A percentile compares a stretch with the other conserved stretches of the same genome.
Evolutionary conservation across 441 rosid species (phyloP).

Genomic region (Gossypium schwendimanii): DNA sequence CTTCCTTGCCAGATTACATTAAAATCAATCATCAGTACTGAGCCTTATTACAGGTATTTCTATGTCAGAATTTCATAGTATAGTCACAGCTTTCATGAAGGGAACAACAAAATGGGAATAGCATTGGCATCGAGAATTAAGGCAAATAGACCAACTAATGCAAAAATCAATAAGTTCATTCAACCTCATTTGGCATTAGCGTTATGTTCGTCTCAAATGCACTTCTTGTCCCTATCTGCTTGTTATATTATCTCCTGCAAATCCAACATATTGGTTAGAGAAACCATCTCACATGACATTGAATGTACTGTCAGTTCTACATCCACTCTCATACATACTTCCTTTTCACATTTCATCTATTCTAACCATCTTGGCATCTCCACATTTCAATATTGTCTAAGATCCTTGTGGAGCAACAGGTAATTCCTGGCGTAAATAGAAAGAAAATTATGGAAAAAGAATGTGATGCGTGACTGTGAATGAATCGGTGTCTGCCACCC

Average conservation of each 20-base stretch:
- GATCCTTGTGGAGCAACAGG: neutral
- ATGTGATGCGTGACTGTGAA: neutral
- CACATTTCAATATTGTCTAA: neutral
- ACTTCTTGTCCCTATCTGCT: neutral
- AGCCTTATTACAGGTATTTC: neutral
- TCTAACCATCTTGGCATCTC: neutral
- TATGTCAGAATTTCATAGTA: neutral
- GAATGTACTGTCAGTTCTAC: neutral
- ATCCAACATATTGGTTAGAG: neutral
- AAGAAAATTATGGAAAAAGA: neutral
- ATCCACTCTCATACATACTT: neutral
- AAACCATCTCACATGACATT: neutral
- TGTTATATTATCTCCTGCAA: neutral
- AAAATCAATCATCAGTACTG: neutral
- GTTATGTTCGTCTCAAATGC: neutral
- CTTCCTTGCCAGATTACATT: neutral
- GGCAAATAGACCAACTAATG: neutral
- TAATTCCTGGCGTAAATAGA: neutral
- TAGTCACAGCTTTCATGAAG: neutral
- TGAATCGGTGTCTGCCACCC: neutral
- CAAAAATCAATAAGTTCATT: neutral
- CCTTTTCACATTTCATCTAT: neutral
- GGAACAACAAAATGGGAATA: neutral
- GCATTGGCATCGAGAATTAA: neutral
- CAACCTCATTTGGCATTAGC: neutral